Evolutionary conservation across 441 rosid species (phyloP).

Genomic region (Erodium trifolium): DNA sequence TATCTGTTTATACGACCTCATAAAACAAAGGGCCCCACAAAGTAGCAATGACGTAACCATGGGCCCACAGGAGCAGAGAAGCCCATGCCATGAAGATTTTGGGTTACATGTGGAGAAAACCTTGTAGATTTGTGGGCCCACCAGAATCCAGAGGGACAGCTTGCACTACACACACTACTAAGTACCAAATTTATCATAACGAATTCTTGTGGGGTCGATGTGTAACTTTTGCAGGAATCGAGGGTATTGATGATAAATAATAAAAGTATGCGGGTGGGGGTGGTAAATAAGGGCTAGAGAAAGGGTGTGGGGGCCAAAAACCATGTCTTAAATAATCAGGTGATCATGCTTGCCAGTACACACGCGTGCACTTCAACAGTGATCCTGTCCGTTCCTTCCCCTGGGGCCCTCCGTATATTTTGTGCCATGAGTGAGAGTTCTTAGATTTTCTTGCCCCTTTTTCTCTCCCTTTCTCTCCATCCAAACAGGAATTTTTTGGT

Average conservation of each 20-base stretch:
- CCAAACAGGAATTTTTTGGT: background rate
- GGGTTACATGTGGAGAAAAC: background rate
- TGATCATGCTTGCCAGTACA: slow-evolving; percentile 24
- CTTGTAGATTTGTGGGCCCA: background rate
- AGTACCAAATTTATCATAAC: too few relatives aligned
- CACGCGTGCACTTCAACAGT: slow-evolving; percentile 34
- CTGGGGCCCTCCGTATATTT: slow-evolving; percentile 19
- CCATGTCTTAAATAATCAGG: slow-evolving; percentile 14
- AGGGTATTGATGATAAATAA: background rate
- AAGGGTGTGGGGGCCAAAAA: slow-evolving; percentile 7
- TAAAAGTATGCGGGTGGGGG: background rate
- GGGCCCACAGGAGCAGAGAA: background rate
- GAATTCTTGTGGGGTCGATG: too few relatives aligned
- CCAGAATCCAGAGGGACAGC: background rate
- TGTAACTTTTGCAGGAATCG: background rate
- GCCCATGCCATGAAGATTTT: background rate
- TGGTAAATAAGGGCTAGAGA: slow-evolving; percentile 3
- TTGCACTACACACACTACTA: background rate
- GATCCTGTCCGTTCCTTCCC: slow-evolving; percentile 7
- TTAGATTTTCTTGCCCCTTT: slow-evolving; percentile 1
- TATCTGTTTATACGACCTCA: background rate
- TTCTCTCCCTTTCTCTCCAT: background rate
- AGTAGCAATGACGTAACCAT: background rate
- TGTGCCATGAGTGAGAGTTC: slow-evolving; percentile 9
- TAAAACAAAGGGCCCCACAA: background rate